Percentiles rank a stretch among this genome's conserved stretches.
These are phyloP conservation scores for Ustilago nuda DNA, from an alignment of 1,284 basidiomycete species.

Conservation along the genomic window DNA sequence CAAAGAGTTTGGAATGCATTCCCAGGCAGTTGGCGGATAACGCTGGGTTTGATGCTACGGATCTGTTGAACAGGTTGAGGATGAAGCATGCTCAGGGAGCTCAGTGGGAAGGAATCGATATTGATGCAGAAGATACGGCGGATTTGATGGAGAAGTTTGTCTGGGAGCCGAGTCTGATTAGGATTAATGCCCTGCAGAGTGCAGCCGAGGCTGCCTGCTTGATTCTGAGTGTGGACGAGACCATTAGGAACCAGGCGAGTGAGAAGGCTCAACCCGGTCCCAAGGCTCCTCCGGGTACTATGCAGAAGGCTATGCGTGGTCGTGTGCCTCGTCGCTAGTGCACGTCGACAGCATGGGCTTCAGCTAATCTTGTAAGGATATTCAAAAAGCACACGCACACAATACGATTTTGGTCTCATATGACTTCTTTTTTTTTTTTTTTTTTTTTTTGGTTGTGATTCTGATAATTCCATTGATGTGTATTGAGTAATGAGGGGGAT, in stretches of 20 bases:
- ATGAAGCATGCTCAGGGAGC: constrained; percentile 92
- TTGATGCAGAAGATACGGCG: constrained; percentile 86
- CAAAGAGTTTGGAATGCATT: constrained; percentile 96
- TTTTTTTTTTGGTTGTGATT: not conserved
- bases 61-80: constrained; percentile 94
- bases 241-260: constrained; percentile 63
- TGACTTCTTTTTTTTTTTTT: not conserved
- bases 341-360: not conserved
- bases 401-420: not conserved
- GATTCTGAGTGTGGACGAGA: constrained; percentile 73
- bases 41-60: constrained; percentile 96
- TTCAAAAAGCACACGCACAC: not conserved
- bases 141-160: constrained; percentile 97
- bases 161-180: constrained; percentile 97
- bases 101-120: constrained; percentile 93
- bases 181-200: constrained; percentile 92
- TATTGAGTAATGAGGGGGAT: not conserved
- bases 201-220: constrained; percentile 96
- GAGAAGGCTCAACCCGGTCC: constrained; percentile 60
- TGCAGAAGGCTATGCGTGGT: constrained; percentile 63
- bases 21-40: constrained; percentile 99
- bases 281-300: constrained; percentile 62
- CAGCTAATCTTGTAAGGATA: not conserved
- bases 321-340: constrained; percentile 46
- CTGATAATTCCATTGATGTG: not conserved